phyloP scores from a whole-genome alignment of 768 basidiomycete species.

The Boletus subparvulus region DNA sequence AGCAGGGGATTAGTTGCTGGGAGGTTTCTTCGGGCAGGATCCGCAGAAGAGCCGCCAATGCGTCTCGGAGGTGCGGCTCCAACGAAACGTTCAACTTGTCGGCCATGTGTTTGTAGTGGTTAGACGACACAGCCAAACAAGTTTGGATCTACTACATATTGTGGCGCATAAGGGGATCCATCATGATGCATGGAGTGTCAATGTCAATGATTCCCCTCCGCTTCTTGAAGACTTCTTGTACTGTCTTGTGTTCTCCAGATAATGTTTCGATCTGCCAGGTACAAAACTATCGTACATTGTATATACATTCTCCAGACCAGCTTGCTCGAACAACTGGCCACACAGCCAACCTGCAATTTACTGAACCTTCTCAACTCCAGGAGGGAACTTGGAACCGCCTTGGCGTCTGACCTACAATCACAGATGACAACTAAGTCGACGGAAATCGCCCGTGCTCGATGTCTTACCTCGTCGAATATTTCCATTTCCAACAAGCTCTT shows the following conservation, averaged over 20 bases:
- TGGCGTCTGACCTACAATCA: constrained; percentile 59
- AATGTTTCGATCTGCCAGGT: too few species aligned
- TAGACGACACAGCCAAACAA: too few species aligned
- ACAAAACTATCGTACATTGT: neutral
- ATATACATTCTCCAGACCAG: neutral
- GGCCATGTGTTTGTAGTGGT: neutral
- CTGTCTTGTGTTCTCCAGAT: too few species aligned
- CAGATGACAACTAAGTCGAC: constrained; percentile 13
- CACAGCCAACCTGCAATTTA: neutral
- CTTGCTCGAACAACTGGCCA: neutral
- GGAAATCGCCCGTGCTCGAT: constrained; percentile 2
- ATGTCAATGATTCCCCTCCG: too few species aligned
- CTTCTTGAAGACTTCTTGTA: too few species aligned
- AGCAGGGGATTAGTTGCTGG: constrained; percentile 39
- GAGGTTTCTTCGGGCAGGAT: constrained; percentile 48
- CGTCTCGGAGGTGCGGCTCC: constrained; percentile 58
- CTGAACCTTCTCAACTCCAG: constrained; percentile 54
- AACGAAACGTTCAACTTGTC: constrained; percentile 58
- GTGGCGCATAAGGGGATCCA: too few species aligned
- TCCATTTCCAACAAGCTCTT: constrained; percentile 82
- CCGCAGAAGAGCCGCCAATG: constrained; percentile 44
- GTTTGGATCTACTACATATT: too few species aligned
- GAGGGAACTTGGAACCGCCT: constrained; percentile 62
- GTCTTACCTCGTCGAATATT: constrained; percentile 76
- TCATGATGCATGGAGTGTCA: too few species aligned